Conservation (phyloP, 495 filamentous ascomycete genomes). For the Pseudevernia furfuracea region DNA sequence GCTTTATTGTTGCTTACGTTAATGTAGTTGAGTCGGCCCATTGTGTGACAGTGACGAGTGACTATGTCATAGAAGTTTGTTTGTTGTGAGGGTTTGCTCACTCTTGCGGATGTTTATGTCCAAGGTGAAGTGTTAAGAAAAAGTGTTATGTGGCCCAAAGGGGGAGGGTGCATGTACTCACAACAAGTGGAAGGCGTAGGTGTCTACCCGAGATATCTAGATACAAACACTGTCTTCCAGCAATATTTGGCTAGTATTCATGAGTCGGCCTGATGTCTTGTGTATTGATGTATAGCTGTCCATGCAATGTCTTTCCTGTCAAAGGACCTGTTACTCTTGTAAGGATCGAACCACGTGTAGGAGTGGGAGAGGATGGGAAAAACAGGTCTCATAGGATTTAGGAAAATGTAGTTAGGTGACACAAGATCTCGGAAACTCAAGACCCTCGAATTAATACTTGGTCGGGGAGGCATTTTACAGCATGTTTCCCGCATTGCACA, state of each 20-base stretch:
- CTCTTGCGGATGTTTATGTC: not conserved
- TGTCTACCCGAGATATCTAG: not conserved
- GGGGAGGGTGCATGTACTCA: not conserved
- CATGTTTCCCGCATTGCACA: not conserved
- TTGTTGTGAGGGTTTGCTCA: not conserved
- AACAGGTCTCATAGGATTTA: not conserved
- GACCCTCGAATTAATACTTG: not conserved
- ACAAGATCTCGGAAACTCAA: not conserved
- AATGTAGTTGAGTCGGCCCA: constrained; percentile 38
- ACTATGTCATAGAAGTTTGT: not conserved
- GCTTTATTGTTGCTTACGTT: constrained; percentile 27
- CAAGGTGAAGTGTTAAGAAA: not conserved
- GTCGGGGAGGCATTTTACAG: not conserved
- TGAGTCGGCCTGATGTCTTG: not conserved
- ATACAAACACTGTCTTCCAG: not conserved
- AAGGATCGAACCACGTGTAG: not conserved
- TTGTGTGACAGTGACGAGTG: constrained; percentile 13
- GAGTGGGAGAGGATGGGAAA: not conserved
- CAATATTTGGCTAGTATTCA: not conserved
- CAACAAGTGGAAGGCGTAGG: not conserved
- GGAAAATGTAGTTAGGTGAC: not conserved
- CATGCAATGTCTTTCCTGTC: not conserved
- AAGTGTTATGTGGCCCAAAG: not conserved
- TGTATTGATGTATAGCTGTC: not conserved
- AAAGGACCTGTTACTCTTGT: not conserved